These are phyloP conservation scores for Strobilomyces confusus DNA, from an alignment of 768 basidiomycete species.

Conservation along the genomic window DNA sequence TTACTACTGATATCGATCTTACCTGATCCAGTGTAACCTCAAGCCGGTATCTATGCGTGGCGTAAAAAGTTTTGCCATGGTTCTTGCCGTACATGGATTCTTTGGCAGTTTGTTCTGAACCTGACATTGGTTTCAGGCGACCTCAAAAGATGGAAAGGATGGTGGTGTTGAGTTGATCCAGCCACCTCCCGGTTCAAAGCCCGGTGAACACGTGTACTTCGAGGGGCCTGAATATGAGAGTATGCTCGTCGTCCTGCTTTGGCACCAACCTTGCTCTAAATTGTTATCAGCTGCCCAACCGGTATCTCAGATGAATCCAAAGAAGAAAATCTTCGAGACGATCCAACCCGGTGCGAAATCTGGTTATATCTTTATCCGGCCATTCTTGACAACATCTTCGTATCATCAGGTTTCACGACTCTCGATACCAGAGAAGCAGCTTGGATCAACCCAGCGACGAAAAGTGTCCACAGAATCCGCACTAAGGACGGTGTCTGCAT, in stretches of 20 bases:
- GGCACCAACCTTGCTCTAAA: not conserved
- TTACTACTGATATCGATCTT: not conserved
- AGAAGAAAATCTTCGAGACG: conserved; percentile 98
- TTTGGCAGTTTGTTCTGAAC: not conserved
- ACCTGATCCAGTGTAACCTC: conserved; percentile 66
- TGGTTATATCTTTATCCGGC: not conserved
- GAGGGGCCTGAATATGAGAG: conserved; percentile 86
- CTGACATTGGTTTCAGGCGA: conserved; percentile 52
- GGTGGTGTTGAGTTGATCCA: conserved; percentile 88
- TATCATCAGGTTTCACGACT: conserved; percentile 71
- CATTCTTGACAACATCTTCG: not conserved
- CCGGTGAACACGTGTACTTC: conserved; percentile 93
- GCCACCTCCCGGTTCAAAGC: conserved; percentile 80
- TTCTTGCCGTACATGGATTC: conserved; percentile 67
- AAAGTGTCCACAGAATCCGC: conserved; percentile 76
- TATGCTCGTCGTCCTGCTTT: conserved; percentile 31
- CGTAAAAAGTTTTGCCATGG: conserved; percentile 97
- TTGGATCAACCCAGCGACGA: conserved; percentile 84
- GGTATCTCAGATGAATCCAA: conserved; percentile 87
- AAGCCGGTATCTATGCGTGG: conserved; percentile 98
- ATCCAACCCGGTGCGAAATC: conserved; percentile 73
- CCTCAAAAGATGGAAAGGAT: conserved; percentile 86
- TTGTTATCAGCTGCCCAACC: conserved; percentile 51
- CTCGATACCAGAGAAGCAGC: conserved; percentile 76
- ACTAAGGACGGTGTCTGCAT: conserved; percentile 81